phyloP scores from a whole-genome alignment of 2,329 filamentous ascomycete genomes.

The Geosmithia flava region DNA sequence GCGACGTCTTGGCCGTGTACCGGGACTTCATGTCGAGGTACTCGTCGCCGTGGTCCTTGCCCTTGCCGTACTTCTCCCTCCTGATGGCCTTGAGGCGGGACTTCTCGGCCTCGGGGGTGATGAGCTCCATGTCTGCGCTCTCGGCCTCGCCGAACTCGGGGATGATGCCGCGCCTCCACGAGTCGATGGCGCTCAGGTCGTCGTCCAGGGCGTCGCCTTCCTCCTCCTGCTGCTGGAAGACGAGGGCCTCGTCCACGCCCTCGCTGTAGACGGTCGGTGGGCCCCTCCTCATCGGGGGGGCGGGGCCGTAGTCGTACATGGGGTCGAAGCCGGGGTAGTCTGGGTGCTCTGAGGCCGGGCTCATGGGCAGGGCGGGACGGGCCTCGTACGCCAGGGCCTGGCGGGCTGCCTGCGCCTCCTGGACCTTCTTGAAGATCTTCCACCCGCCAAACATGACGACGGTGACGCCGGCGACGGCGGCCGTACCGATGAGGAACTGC shows the following conservation, averaged over 20 bases:
- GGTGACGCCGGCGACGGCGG: conserved; percentile 83
- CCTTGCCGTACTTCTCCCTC: conserved; percentile 16
- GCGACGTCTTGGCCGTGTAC: conserved; percentile 18
- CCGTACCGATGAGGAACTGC: conserved; percentile 87
- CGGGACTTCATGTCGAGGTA: conserved; percentile 27
- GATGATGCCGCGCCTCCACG: conserved; percentile 44
- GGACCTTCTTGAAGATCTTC: conserved; percentile 89
- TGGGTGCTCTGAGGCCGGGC: too few relatives aligned
- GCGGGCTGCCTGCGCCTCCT: conserved; percentile 22
- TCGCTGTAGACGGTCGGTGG: conserved; percentile 15
- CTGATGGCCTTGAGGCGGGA: conserved; percentile 15
- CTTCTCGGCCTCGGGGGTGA: conserved; percentile 41
- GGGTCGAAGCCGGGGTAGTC: neutral
- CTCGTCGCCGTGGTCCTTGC: conserved; percentile 22
- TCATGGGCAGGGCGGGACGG: neutral
- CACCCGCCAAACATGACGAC: conserved; percentile 92
- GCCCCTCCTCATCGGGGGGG: conserved; percentile 9
- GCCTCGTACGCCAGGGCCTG: conserved; percentile 15
- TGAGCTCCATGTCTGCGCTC: conserved; percentile 41
- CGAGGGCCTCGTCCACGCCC: conserved; percentile 40
- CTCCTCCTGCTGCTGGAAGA: conserved; percentile 9
- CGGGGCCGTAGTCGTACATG: conserved; percentile 11
- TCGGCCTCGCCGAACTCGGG: conserved; percentile 26
- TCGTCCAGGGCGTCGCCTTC: conserved; percentile 26
- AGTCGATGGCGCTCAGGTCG: conserved; percentile 45